Base-by-base conservation (phyloP, 2,329 filamentous ascomycete genomes). In the Taxawa tesnikishii region DNA sequence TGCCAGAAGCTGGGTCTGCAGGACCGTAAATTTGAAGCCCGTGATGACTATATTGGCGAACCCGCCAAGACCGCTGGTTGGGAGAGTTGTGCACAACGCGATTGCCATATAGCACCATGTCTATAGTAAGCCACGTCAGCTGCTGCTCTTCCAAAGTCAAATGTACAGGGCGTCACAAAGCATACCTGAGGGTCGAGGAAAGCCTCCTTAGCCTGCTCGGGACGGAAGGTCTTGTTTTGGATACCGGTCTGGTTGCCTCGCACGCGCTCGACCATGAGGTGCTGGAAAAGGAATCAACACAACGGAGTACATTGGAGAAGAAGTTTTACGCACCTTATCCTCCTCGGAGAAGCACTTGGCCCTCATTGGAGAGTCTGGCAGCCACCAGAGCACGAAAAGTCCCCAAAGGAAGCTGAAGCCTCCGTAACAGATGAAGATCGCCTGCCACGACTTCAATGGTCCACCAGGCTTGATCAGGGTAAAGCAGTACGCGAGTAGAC, bases 41-140 rank as follows among this genome's bases (percentile, higher is more conserved):
- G 66, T 70, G 53, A 85, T 82, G 44, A 87, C 78, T 43, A 85
- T 78, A 40, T 78, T 78, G 33, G 77, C 73, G 48, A 83, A 85
- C 0, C 73, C 74, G 5, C 80, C 79, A 0, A 85, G 67, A 0
- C 80, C 79, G 13, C 70, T 75, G 0, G 79, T 84, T 0, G 79
- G 80, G 2, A 85, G 60, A 0, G 79, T 84, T 0, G 80, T 83
- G 54, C 73, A 79, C 14, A 85, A 59, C 32, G 75, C 19, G n/a
- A 23, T 23, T 8, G 8, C 19, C 8, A 8, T 8, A 23, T 23
- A 23, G n/a, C 19, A 23, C 19, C 19, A 23, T n/a, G 19, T 23
- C 19, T n/a, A n/a, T n/a, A n/a, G n/a, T n/a, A n/a, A n/a, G n/a
- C n/a, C n/a, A n/a, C n/a, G n/a, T n/a, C n/a, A n/a, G n/a, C n/a